Base-by-base conservation (phyloP, 164 flowering plant species). In the Vitis riparia region DNA sequence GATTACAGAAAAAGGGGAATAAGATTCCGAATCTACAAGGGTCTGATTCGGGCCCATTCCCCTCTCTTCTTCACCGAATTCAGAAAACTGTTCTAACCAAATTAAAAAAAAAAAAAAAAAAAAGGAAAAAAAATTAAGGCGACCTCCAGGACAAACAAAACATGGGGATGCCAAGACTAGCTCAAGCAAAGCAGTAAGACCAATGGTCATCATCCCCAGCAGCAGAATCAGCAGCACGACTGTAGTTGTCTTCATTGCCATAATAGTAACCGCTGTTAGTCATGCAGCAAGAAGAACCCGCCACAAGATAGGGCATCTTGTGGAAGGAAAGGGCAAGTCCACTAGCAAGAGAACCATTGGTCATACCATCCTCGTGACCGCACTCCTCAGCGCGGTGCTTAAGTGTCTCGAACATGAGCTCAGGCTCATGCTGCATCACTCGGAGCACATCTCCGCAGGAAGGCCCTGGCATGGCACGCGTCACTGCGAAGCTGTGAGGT, bases 371-470 rank as follows among this genome's bases (percentile, higher is more conserved):
- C 56, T 62, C 65, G 8, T 62, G 66, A 55, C 71, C 69, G 51
- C 60, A 82, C 72, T 93, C 98, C 80, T 87, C 95, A 3, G 80
- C 88, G 11, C 99, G 82, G 79, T 88, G 89, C 94, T 88, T 92
- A 80, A 96, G 95, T 3, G 91, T 76, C 87, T 91, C 83, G 68
- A 93, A 92, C 99, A 96, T 96, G 72, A 93, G 82, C 86, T 89
- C 91, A 19, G 99, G 99, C 90, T 96, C 97, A 68, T 96, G 95
- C 87, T 92, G 99, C 99, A 93, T 91, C 79, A 75, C 94, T 66
- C 95, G 83, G 61, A 96, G 95, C 63, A 93, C 98, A 49, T 96
- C 98, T 52, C 80, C 81, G 52, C 90, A 88, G 7, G 97, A 87
- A 9, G 78, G 89, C 1, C 99, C 99, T 5, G 94, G 92, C 74